Base-by-base conservation (phyloP, 768 basidiomycete species). In the Boletus pseudopeckii region DNA sequence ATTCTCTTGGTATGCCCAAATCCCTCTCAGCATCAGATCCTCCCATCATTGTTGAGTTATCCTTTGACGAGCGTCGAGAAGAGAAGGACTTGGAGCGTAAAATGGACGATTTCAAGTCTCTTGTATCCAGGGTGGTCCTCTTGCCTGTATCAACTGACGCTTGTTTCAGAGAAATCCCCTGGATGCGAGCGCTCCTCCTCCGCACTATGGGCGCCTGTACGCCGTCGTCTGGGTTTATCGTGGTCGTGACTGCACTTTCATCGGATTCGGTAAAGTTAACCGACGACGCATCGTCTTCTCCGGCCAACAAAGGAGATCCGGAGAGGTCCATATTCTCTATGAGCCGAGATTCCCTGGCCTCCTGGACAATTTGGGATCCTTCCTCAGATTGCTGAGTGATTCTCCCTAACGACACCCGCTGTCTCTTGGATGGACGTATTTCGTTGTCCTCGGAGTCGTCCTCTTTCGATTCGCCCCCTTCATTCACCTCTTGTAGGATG, bases 401-500 rank as follows among this genome's bases (percentile, higher is more conserved):
- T 10, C 45, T 32, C 26, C 26, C 41, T 0, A 20, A n/a, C 11
- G 53, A 62, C 4, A 57, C 33, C 1, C 63, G 56, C 17, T 56
- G 65, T 46, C 68, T 54, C 50, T 69, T 67, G 39, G 45, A 52
- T 43, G 60, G 64, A 22, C 57, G 67, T 9, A 1, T 9, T 18
- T 57, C 61, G 26, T 41, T 10, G 13, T 60, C 55, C 14, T 48
- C 51, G 11, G 36, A 13, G 38, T 46, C 45, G 32, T 54, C 54
- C 38, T 44, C 60, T 24, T 49, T 53, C 26, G 47, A 41, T 17
- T 63, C 63, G 7, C 40, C 40, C 0, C 54, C 56, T 39, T 72
- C 71, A 13, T 54, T 63, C 49, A 66, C 71, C 40, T 71, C 70
- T 45, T 47, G 50, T 17, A 71, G 53, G 45, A 68, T 59, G 30